Percentiles rank a stretch among this genome's conserved stretches.
Conservation (phyloP, 768 basidiomycete genomes). For the Rossbeevera mucosa region DNA sequence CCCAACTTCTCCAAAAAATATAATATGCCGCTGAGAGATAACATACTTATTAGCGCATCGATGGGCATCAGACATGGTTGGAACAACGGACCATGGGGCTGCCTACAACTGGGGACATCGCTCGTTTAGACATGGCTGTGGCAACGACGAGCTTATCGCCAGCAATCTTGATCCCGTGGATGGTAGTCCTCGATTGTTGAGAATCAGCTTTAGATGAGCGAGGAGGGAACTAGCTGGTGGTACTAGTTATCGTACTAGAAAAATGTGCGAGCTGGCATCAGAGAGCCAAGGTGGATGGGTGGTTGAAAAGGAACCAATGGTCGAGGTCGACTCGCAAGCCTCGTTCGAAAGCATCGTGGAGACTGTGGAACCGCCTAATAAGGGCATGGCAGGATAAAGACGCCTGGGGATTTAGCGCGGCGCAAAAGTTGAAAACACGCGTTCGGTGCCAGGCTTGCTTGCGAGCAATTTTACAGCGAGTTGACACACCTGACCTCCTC, state of each 20-base stretch:
- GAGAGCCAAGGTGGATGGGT: background rate
- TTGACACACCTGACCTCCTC: background rate
- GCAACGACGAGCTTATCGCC: background rate
- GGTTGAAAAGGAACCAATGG: background rate
- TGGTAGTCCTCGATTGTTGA: background rate
- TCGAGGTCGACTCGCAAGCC: background rate
- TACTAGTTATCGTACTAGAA: background rate
- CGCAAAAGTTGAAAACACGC: slow-evolving; percentile 7
- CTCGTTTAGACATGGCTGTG: background rate
- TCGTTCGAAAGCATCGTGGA: slow-evolving; percentile 2
- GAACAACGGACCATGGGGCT: background rate
- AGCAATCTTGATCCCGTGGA: background rate
- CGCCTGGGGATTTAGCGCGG: background rate
- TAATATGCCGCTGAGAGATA: slow-evolving; percentile 9
- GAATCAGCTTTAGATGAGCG: background rate
- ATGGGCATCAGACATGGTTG: background rate
- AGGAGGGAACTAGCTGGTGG: background rate
- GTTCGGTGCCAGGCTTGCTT: background rate
- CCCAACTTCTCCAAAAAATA: slow-evolving; percentile 25
- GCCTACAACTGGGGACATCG: background rate
- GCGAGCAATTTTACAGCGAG: background rate
- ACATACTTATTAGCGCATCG: background rate
- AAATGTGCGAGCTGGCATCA: background rate
- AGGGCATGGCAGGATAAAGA: background rate
- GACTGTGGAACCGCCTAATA: slow-evolving; percentile 1